Conservation (phyloP, 306 rosid species). For the Cyclanthera cordifolia region DNA sequence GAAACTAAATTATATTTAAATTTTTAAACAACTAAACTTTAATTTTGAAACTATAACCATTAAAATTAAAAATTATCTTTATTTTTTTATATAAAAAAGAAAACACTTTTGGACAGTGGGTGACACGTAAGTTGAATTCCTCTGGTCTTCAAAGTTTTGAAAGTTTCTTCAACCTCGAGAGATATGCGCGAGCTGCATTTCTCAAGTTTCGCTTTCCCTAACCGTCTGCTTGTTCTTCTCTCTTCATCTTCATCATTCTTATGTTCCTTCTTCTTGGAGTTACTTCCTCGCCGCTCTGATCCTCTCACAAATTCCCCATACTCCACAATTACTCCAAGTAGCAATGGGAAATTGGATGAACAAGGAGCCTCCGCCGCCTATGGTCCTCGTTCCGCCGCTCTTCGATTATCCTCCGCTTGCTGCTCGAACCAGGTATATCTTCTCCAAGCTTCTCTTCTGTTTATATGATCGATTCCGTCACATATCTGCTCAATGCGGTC, state of each 20-base stretch:
- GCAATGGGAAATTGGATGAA: conserved; percentile 40
- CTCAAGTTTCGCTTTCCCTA: conserved; percentile 5
- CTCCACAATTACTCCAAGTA: neutral
- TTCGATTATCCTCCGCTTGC: conserved; percentile 94
- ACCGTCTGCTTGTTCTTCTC: neutral
- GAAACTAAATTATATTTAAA: too few relatives aligned
- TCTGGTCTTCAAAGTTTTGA: neutral
- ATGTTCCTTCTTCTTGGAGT: neutral
- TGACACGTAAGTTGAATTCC: conserved; percentile 2
- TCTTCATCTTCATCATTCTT: conserved; percentile 12
- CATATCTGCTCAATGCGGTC: neutral
- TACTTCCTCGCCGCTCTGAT: neutral
- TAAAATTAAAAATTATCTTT: too few relatives aligned
- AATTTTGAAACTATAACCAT: too few relatives aligned
- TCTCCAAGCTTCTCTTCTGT: neutral
- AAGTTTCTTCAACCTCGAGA: conserved; percentile 3
- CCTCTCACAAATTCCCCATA: neutral
- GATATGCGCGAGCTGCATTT: conserved; percentile 11
- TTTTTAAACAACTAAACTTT: too few relatives aligned
- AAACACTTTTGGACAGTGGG: neutral
- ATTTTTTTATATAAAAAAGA: too few relatives aligned
- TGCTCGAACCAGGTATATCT: conserved; percentile 57
- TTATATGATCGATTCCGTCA: neutral
- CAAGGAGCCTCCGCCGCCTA: conserved; percentile 61
- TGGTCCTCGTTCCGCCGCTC: conserved; percentile 92